A percentile compares a stretch with the other conserved stretches of the same genome.
These are phyloP conservation scores for Penicillium paradoxum DNA, from an alignment of 495 filamentous ascomycete genomes.

Conservation along the genomic window DNA sequence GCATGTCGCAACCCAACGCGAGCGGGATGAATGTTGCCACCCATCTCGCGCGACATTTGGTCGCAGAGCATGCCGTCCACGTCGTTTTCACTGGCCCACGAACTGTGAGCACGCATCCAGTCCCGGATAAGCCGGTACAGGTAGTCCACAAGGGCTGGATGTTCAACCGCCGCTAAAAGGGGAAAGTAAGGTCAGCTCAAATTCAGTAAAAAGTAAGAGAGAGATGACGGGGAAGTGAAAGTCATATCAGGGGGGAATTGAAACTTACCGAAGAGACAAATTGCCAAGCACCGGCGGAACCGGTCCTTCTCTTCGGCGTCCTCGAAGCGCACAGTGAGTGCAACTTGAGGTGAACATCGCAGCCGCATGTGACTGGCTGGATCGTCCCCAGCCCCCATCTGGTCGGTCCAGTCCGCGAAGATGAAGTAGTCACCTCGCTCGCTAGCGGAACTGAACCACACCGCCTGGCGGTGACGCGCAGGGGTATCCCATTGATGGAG, in stretches of 20 bases:
- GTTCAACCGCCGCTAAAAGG: slow-evolving; percentile 13
- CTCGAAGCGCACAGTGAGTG: slow-evolving; percentile 16
- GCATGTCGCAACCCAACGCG: slow-evolving; percentile 27
- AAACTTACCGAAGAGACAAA: slow-evolving; percentile 31
- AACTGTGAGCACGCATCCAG: slow-evolving; percentile 16
- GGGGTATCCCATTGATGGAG: slow-evolving; percentile 27
- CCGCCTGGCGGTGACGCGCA: slow-evolving; percentile 35
- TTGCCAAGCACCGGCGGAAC: slow-evolving; percentile 34
- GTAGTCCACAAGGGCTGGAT: slow-evolving; percentile 23
- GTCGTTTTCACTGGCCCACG: slow-evolving; percentile 8
- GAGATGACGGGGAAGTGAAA: not conserved
- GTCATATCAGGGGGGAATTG: not conserved
- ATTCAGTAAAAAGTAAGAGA: not conserved
- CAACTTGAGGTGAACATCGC: slow-evolving; percentile 24
- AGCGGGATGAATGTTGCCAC: slow-evolving; percentile 5
- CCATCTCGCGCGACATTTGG: slow-evolving; percentile 28
- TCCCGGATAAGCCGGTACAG: slow-evolving; percentile 37
- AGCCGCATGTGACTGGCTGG: slow-evolving; percentile 1
- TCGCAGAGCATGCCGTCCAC: slow-evolving; percentile 18
- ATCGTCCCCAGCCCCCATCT: slow-evolving; percentile 3
- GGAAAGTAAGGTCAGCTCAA: not conserved
- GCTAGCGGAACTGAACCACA: slow-evolving; percentile 24
- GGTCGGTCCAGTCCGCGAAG: slow-evolving; percentile 28
- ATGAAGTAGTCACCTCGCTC: slow-evolving; percentile 37
- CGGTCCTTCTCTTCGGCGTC: slow-evolving; percentile 28